Conservation (phyloP, 1,284 basidiomycete genomes). For the Grifola frondosa region DNA sequence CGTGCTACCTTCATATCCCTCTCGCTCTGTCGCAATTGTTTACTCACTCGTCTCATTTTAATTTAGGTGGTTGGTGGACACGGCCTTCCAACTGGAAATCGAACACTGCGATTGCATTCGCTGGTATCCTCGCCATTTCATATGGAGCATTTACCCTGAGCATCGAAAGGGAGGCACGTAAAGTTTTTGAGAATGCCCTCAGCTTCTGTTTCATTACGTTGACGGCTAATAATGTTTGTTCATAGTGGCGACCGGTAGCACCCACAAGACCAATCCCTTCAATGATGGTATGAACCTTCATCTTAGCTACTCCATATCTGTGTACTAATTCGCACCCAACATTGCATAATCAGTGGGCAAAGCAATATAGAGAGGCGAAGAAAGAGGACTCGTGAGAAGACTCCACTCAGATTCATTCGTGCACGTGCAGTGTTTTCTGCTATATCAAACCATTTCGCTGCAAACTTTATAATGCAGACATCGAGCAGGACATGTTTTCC, state of each 20-base stretch:
- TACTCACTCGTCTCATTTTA: background rate
- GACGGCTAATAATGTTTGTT: no score
- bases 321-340: background rate
- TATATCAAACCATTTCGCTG: no score
- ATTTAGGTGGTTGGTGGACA: slow-evolving; percentile 74
- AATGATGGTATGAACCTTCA: slow-evolving; percentile 57
- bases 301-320: background rate
- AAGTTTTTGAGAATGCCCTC: background rate
- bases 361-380: slow-evolving; percentile 14
- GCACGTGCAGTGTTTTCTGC: background rate
- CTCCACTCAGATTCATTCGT: background rate
- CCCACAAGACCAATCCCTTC: slow-evolving; percentile 61
- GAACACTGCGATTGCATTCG: slow-evolving; percentile 62
- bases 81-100: slow-evolving; percentile 69
- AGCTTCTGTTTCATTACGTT: background rate
- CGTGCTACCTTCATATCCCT: background rate
- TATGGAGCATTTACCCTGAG: slow-evolving; percentile 62
- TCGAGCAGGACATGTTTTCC: no score
- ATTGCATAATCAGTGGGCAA: slow-evolving; percentile 13
- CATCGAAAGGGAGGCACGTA: slow-evolving; percentile 60
- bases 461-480: no score
- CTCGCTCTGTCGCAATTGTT: no score
- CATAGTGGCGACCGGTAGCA: slow-evolving; percentile 34
- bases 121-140: slow-evolving; percentile 56
- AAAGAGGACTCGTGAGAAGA: slow-evolving; percentile 9